Evolutionary conservation across 2,329 filamentous ascomycete species (phyloP).

Genomic region (Pochonia chlamydosporia): DNA sequence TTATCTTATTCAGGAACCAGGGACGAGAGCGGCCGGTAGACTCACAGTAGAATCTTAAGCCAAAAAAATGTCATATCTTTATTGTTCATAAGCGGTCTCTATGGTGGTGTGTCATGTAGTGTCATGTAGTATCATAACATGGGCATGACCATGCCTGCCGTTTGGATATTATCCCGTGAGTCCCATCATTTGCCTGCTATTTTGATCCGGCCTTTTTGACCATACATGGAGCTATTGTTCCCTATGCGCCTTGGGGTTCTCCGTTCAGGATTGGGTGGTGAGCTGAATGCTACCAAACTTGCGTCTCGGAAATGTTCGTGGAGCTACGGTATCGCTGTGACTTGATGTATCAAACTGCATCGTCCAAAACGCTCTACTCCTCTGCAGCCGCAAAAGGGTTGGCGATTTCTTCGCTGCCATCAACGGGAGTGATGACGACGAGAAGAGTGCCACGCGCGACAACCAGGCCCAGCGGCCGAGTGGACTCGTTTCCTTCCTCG

Average conservation of each 20-base stretch:
- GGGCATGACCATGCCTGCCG: not conserved
- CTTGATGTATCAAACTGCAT: not conserved
- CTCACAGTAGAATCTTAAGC: not conserved
- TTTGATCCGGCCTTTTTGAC: not conserved
- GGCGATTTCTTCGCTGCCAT: constrained; percentile 91
- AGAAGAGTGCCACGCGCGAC: constrained; percentile 90
- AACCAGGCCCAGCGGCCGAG: constrained; percentile 75
- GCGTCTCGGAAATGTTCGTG: not conserved
- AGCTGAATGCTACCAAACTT: not conserved
- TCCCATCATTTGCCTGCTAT: not conserved
- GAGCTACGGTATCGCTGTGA: not conserved
- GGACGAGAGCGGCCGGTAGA: not conserved
- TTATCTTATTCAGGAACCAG: too few relatives aligned
- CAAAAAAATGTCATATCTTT: constrained; percentile 2
- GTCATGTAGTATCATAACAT: not conserved
- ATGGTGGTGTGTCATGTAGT: not conserved
- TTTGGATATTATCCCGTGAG: not conserved
- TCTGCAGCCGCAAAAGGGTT: constrained; percentile 77
- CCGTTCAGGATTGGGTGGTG: not conserved
- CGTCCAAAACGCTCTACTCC: not conserved
- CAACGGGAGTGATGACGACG: constrained; percentile 85
- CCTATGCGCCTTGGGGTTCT: not conserved
- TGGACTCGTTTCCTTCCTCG: constrained; percentile 83
- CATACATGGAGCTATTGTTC: not conserved
- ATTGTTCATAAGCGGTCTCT: not conserved